Base-by-base conservation (phyloP, 1,139 yeast genomes). In the Candida sp. region DNA sequence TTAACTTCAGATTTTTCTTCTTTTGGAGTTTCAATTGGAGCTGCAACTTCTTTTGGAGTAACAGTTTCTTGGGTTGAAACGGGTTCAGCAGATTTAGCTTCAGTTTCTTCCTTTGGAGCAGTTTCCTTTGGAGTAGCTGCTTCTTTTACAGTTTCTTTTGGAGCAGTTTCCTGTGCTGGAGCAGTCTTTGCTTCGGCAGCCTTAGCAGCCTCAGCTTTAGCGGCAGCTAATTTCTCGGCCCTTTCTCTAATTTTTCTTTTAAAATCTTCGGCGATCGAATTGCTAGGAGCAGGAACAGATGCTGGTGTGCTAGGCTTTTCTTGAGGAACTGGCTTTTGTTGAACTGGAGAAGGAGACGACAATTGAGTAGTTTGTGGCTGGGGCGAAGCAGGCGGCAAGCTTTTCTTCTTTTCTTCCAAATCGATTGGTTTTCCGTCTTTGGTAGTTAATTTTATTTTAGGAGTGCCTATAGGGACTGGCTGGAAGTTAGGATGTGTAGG, bases 361-460 rank as follows among this genome's bases (percentile, higher is more conserved):
- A 35, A 21, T 22, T 35, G 27, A 11, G 59, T 51, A 11, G 52
- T 46, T n/a, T 57, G 52, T 11, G 57, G 43, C 19, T 49, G 48
- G 19, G 59, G 51, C 2, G 60, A 48, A 15, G 56, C 53, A 19
- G 46, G 49, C 12, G 51, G 36, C 1, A 51, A 52, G 25, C 56
- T 50, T 54, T 61, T 66, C 56, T 68, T 70, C 58, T 69, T 70
- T 40, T 70, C 76, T 44, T 73, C 77, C 49, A 71, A 70, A 50
- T 73, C 75, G 42, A 73, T 66, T 38, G 64, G 73, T 48, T 66
- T 71, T n/a, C 79, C 79, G 41, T 72, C 77, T 52, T 68, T 72
- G 46, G 72, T 75, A 42, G 78, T 71, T 48, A 73, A 63, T 50
- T 64, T 71, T 27, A 72, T 52, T 47, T 54, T 63, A 7, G 55